Base-by-base conservation (phyloP, 169 alveolate genomes). In the Cryptosporidium tyzzeri region DNA sequence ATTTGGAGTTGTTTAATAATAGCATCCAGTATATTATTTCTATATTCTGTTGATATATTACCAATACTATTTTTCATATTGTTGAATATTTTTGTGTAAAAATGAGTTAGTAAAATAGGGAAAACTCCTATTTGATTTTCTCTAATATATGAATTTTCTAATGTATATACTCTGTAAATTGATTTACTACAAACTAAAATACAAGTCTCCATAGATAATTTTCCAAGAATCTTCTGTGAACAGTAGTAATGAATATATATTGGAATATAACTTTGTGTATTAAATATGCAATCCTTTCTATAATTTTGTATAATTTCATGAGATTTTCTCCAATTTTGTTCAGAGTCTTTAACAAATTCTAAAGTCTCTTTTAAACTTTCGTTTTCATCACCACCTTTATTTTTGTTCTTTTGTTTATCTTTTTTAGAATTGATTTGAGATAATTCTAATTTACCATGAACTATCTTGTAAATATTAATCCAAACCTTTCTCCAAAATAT, bases 231-330 rank as follows among this genome's bases (percentile, higher is more conserved):
- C 58, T 58, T 73, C 35, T 55, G 65, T 26, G 86, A 73, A 29
- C 70, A 73, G 45, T 29, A 73, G 33, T 73, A 73, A 26, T 73
- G 86, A 21, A 55, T 73, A 59, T 73, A 73, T 53, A 59, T 73
- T 39, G 58, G 37, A 21, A 55, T 35, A 10, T 29, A 59, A 26
- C 67, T 39, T 21, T 23, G 12, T 9, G 61, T n/a, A 37, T 55
- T 6, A 31, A 73, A 73, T 35, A 73, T 51, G 18, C 71, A 53
- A 21, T 73, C 86, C 1, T 23, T 73, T 55, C 86, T 53, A 12
- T 37, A 59, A 55, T 73, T 53, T 1, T 53, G 26, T 14, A 73
- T 23, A 31, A 73, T 73, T 18, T 73, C 86, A 31, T 73, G 86
- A 12, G 67, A 12, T 23, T 55, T 73, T 0, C 65, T 73, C 86